Conservation (phyloP, 2,329 filamentous ascomycete genomes). For the Aspergillus proliferans region DNA sequence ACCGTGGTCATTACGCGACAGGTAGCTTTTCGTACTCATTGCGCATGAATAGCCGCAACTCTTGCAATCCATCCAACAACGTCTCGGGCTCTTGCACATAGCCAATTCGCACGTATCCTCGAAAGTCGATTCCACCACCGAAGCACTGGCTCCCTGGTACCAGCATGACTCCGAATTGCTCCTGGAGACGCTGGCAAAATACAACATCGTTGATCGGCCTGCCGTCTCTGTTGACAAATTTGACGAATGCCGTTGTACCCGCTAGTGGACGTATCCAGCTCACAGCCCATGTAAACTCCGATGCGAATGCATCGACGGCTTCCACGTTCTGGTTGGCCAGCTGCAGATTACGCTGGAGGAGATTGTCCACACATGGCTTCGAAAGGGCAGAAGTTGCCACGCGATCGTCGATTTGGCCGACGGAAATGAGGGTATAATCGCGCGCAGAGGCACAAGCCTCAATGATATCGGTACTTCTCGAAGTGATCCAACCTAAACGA, state of each 20-base stretch:
- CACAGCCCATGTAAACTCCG: slow-evolving; percentile 45
- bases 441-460: slow-evolving; percentile 58
- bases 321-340: slow-evolving; percentile 63
- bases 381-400: slow-evolving; percentile 70
- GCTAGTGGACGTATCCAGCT: slow-evolving; percentile 69
- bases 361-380: slow-evolving; percentile 54
- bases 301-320: slow-evolving; percentile 60
- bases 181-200: slow-evolving; percentile 63
- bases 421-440: slow-evolving; percentile 81
- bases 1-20: too few relatives aligned
- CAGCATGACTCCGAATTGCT: slow-evolving; percentile 67
- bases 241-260: slow-evolving; percentile 73
- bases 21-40: slow-evolving; percentile 46
- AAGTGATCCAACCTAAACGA: slow-evolving; percentile 75
- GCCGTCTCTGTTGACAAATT: slow-evolving; percentile 54
- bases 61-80: slow-evolving; percentile 58
- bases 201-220: slow-evolving; percentile 63
- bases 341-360: slow-evolving; percentile 59
- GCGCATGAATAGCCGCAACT: slow-evolving; percentile 49
- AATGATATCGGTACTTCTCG: slow-evolving; percentile 56
- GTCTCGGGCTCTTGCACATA: slow-evolving; percentile 67
- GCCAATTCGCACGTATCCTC: slow-evolving; percentile 70
- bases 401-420: slow-evolving; percentile 72
- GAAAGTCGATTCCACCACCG: slow-evolving; percentile 59
- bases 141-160: slow-evolving; percentile 70